phyloP scores from a whole-genome alignment of 495 filamentous ascomycete genomes.

The Penicillium goetzii region DNA sequence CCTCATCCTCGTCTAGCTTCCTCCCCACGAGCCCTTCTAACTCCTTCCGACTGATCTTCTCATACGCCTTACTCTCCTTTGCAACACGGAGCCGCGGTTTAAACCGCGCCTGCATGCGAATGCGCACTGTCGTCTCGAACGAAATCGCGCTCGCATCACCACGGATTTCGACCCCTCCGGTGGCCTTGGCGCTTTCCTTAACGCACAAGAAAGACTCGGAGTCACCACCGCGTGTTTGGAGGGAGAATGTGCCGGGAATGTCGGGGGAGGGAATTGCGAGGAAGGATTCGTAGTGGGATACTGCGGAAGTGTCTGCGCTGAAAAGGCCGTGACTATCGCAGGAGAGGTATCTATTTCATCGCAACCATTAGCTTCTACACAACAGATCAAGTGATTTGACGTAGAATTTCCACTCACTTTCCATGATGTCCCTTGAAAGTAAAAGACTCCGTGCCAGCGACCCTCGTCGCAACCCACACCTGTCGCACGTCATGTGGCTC shows the following conservation, averaged over 20 bases:
- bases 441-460: conserved; percentile 78
- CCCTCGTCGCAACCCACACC: conserved; percentile 88
- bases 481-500: conserved; percentile 94
- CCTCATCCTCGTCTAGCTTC: conserved; percentile 80
- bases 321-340: conserved; percentile 84
- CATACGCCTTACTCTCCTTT: conserved; percentile 77
- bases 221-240: conserved; percentile 63
- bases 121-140: conserved; percentile 75
- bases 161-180: conserved; percentile 61
- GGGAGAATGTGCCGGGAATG: conserved; percentile 65
- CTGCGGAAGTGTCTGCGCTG: conserved; percentile 75
- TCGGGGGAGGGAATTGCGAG: conserved; percentile 65
- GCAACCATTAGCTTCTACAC: not conserved
- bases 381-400: not conserved
- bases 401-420: conserved; percentile 53
- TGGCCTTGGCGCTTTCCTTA: conserved; percentile 45
- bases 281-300: conserved; percentile 82
- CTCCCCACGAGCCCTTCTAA: conserved; percentile 81
- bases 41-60: conserved; percentile 86
- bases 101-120: conserved; percentile 94
- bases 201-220: conserved; percentile 57
- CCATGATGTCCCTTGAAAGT: conserved; percentile 90
- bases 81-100: conserved; percentile 78
- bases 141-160: conserved; percentile 74
- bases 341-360: conserved; percentile 62